These are phyloP conservation scores for Calocybe gangraenosa DNA, from an alignment of 768 basidiomycete genomes.

Conservation along the genomic window DNA sequence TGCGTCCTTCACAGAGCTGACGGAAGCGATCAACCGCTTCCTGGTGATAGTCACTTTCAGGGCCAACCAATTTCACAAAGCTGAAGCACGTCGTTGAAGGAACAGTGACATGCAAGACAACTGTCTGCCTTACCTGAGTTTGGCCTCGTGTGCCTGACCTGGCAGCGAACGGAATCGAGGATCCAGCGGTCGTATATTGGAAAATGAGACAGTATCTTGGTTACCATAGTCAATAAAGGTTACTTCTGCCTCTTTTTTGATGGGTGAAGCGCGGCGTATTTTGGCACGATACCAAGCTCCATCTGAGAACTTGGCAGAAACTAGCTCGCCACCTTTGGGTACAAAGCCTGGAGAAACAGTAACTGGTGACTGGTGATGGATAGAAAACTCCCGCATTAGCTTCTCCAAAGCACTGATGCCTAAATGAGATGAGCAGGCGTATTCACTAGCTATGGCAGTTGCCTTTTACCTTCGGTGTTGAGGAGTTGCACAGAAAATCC, in stretches of 20 bases:
- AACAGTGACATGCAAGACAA: background rate
- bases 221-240: slow-evolving; percentile 97
- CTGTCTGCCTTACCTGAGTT: slow-evolving; percentile 57
- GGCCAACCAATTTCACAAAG: slow-evolving; percentile 79
- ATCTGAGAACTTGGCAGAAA: slow-evolving; percentile 93
- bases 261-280: slow-evolving; percentile 77
- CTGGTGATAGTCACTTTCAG: slow-evolving; percentile 80
- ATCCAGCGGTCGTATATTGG: slow-evolving; percentile 86
- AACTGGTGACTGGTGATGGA: slow-evolving; percentile 71
- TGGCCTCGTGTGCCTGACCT: slow-evolving; percentile 93
- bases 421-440: slow-evolving; percentile 24
- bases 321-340: slow-evolving; percentile 84
- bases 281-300: slow-evolving; percentile 96
- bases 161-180: slow-evolving; percentile 84
- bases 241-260: slow-evolving; percentile 93
- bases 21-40: slow-evolving; percentile 90
- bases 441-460: background rate
- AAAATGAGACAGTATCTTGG: slow-evolving; percentile 81
- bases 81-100: slow-evolving; percentile 32
- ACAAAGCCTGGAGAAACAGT: slow-evolving; percentile 61
- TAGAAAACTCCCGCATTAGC: slow-evolving; percentile 90
- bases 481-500: slow-evolving; percentile 91
- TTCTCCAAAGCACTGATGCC: slow-evolving; percentile 91
- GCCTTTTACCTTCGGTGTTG: slow-evolving; percentile 73
- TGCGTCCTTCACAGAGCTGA: slow-evolving; percentile 83